Percentiles rank a stretch among this genome's conserved stretches.
Evolutionary conservation across 2,329 filamentous ascomycete species (phyloP).

Genomic region (Truncatella angustata): DNA sequence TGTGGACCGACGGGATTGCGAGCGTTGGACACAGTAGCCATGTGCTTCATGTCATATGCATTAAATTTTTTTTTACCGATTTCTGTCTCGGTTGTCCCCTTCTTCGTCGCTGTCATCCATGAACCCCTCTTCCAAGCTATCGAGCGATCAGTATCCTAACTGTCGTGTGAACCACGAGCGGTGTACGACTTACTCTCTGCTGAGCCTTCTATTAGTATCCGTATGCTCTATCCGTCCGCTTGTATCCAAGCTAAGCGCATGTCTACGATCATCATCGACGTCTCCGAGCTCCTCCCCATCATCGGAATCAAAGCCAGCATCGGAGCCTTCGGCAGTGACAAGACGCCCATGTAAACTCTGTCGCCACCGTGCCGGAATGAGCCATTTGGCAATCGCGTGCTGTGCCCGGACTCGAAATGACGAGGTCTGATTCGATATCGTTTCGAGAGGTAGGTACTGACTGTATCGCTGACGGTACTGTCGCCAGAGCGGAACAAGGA

Average conservation of each 20-base stretch:
- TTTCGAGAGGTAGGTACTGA: conserved; percentile 70
- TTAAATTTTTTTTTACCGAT: too few species aligned
- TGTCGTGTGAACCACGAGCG: conserved; percentile 8
- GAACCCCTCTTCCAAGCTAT: conserved; percentile 68
- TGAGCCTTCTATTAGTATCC: conserved; percentile 62
- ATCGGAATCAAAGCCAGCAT: conserved; percentile 58
- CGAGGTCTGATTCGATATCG: conserved; percentile 56
- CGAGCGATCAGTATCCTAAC: conserved; percentile 7
- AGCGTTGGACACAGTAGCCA: too few species aligned
- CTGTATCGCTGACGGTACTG: conserved; percentile 69
- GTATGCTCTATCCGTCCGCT: conserved; percentile 31
- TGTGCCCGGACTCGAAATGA: conserved; percentile 53
- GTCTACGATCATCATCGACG: conserved; percentile 49
- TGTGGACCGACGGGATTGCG: too few species aligned
- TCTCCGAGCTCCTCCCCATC: conserved; percentile 70
- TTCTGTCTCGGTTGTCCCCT: conserved; percentile 19
- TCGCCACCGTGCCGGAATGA: conserved; percentile 50
- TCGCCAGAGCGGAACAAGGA: conserved; percentile 67
- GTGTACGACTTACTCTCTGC: conserved; percentile 64
- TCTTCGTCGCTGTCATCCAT: conserved; percentile 71
- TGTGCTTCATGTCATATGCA: too few species aligned
- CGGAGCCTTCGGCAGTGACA: conserved; percentile 39
- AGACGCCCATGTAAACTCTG: conserved; percentile 37
- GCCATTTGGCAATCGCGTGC: conserved; percentile 34
- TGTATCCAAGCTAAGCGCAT: conserved; percentile 36